phyloP scores from a whole-genome alignment of 2,329 filamentous ascomycete genomes.

The Colletotrichum phormii region DNA sequence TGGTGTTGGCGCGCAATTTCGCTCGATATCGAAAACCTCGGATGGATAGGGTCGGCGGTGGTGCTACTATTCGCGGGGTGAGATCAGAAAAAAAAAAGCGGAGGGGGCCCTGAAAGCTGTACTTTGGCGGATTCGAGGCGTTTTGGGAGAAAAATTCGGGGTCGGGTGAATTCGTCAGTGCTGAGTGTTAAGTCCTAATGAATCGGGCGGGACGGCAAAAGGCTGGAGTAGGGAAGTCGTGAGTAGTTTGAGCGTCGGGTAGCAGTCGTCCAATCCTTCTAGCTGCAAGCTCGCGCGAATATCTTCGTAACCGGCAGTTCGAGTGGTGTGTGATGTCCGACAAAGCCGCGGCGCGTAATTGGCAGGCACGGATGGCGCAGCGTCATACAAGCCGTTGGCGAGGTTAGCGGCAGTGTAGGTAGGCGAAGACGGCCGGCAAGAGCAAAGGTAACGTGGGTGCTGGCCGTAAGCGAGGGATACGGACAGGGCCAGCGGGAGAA shows the following conservation, averaged over 20 bases:
- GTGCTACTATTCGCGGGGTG: neutral
- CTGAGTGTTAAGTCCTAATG: neutral
- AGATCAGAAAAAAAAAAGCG: neutral
- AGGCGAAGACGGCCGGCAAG: neutral
- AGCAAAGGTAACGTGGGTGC: neutral
- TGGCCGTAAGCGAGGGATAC: neutral
- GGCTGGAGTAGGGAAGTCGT: slow-evolving; percentile 10
- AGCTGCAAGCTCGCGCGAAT: slow-evolving; percentile 34
- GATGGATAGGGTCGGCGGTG: neutral
- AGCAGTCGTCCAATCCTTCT: slow-evolving; percentile 28
- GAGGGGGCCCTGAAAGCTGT: neutral
- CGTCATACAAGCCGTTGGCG: slow-evolving; percentile 26
- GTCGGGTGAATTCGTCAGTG: slow-evolving; percentile 1
- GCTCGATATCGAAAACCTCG: slow-evolving; percentile 13
- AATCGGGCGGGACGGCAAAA: neutral
- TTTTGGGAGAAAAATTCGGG: slow-evolving; percentile 5
- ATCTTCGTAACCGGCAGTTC: slow-evolving; percentile 28
- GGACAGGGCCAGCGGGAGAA: neutral
- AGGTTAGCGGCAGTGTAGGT: slow-evolving; percentile 11
- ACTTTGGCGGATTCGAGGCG: neutral
- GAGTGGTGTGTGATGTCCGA: slow-evolving; percentile 23
- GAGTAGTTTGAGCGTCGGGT: neutral
- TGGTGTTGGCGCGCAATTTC: slow-evolving; percentile 11
- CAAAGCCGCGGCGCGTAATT: slow-evolving; percentile 21
- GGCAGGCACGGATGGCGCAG: slow-evolving; percentile 12